These are phyloP conservation scores for Aspergillus novoparasiticus DNA, from an alignment of 2,329 filamentous ascomycete genomes.

Conservation along the genomic window DNA sequence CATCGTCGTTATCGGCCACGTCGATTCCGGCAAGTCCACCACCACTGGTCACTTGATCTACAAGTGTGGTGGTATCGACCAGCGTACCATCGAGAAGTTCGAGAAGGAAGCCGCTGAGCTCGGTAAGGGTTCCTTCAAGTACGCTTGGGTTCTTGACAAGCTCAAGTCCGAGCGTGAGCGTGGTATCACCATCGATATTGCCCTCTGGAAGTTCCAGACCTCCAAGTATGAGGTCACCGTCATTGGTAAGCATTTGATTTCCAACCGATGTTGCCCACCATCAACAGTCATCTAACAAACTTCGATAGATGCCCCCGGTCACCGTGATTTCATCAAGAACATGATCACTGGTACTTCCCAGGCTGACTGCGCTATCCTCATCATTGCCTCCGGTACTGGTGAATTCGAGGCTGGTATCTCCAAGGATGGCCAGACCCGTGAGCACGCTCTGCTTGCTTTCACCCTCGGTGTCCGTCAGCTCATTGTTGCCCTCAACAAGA, in stretches of 20 bases:
- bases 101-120: slow-evolving; percentile 99
- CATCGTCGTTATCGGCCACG: slow-evolving; percentile 99
- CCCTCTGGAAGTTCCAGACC: slow-evolving; percentile 99
- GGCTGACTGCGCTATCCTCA: slow-evolving; percentile 99
- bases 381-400: slow-evolving; percentile 99
- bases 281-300: slow-evolving; percentile 17
- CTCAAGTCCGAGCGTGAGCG: slow-evolving; percentile 99
- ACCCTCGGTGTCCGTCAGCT: slow-evolving; percentile 99
- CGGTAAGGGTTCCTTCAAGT: slow-evolving; percentile 99
- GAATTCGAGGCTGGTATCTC: slow-evolving; percentile 99
- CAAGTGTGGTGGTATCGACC: slow-evolving; percentile 99
- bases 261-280: background rate
- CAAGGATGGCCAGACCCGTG: slow-evolving; percentile 99
- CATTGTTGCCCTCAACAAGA: slow-evolving; percentile 99
- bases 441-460: slow-evolving; percentile 99
- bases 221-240: slow-evolving; percentile 97
- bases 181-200: slow-evolving; percentile 99
- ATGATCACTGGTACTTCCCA: slow-evolving; percentile 99
- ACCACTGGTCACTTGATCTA: slow-evolving; percentile 98
- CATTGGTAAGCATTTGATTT: slow-evolving; percentile 67
- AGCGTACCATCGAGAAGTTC: slow-evolving; percentile 99
- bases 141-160: slow-evolving; percentile 99
- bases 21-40: slow-evolving; percentile 99
- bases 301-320: slow-evolving; percentile 82
- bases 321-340: slow-evolving; percentile 99